Evolutionary conservation across 495 filamentous ascomycete genomes (phyloP).

Genomic region (Penicillium riverlandense): DNA sequence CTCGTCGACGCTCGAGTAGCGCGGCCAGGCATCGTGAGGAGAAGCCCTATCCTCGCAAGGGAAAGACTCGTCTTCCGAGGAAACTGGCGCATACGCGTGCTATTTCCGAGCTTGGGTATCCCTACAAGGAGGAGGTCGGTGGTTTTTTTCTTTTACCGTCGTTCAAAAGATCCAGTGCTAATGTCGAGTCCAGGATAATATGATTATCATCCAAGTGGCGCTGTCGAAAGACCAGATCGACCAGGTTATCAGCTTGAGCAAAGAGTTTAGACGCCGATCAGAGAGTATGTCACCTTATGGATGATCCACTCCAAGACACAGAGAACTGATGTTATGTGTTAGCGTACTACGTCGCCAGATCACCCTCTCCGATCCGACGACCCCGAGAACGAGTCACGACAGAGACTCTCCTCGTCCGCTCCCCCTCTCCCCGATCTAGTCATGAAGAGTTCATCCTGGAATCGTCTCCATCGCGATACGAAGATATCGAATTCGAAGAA

Average conservation of each 20-base stretch:
- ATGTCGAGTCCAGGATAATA: slow-evolving; percentile 50
- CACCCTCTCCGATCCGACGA: slow-evolving; percentile 19
- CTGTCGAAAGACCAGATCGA: slow-evolving; percentile 87
- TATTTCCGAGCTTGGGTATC: slow-evolving; percentile 77
- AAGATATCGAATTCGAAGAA: slow-evolving; percentile 22
- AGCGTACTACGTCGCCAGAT: too few species aligned
- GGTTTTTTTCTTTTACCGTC: background rate
- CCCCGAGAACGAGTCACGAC: slow-evolving; percentile 20
- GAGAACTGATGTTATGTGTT: too few species aligned
- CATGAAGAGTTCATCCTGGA: slow-evolving; percentile 24
- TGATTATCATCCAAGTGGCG: slow-evolving; percentile 70
- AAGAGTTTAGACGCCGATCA: slow-evolving; percentile 44
- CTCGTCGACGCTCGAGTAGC: slow-evolving; percentile 40
- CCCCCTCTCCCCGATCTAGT: slow-evolving; percentile 18
- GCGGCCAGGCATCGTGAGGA: slow-evolving; percentile 31
- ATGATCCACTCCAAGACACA: background rate
- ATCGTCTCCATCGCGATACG: slow-evolving; percentile 21
- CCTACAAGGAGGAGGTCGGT: slow-evolving; percentile 74
- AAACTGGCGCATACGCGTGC: slow-evolving; percentile 69
- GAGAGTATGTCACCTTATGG: slow-evolving; percentile 22
- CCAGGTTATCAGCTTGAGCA: slow-evolving; percentile 73
- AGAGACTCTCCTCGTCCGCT: slow-evolving; percentile 22
- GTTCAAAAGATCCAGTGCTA: too few species aligned
- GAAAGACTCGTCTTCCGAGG: slow-evolving; percentile 79
- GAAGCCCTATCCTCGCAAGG: slow-evolving; percentile 66